A percentile compares a stretch with the other conserved stretches of the same genome.
phyloP scores from a whole-genome alignment of 75 land plant genomes.

The Cryptomeria japonica region DNA sequence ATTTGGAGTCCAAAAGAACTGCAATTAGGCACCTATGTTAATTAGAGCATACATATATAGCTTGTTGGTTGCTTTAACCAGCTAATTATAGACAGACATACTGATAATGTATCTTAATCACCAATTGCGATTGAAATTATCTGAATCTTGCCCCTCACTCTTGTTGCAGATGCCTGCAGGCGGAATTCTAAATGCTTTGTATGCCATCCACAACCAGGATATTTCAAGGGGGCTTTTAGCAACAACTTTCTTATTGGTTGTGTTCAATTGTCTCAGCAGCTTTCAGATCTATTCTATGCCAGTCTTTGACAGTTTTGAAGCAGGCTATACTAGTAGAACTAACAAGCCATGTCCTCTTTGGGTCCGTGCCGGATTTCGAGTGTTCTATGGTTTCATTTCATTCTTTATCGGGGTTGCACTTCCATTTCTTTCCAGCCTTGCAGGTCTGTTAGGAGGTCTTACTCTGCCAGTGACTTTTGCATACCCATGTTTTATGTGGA shows the following conservation, averaged over 20 bases:
- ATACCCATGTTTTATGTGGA: slow-evolving; percentile 80
- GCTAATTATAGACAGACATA: background rate
- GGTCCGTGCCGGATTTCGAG: slow-evolving; percentile 38
- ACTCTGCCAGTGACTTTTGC: slow-evolving; percentile 63
- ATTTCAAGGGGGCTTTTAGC: slow-evolving; percentile 38
- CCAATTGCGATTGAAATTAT: background rate
- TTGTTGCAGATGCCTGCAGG: slow-evolving; percentile 39
- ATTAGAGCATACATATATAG: background rate
- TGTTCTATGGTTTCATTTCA: slow-evolving; percentile 43
- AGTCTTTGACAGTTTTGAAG: slow-evolving; percentile 68
- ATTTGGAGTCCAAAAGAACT: background rate
- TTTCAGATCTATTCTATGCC: slow-evolving; percentile 79
- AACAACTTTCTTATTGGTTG: slow-evolving; percentile 51
- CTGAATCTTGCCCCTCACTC: background rate
- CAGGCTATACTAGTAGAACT: slow-evolving; percentile 44
- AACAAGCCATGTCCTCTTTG: slow-evolving; percentile 34
- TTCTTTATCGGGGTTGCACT: slow-evolving; percentile 63
- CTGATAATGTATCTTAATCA: background rate
- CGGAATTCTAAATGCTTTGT: slow-evolving; percentile 44
- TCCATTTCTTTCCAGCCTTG: slow-evolving; percentile 62
- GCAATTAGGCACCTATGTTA: background rate
- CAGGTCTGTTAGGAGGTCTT: slow-evolving; percentile 63
- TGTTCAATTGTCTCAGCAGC: slow-evolving; percentile 54
- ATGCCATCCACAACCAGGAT: slow-evolving; percentile 33
- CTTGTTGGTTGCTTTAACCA: background rate